A percentile compares a stretch with the other conserved stretches of the same genome.
These are phyloP conservation scores for Pterocarpus santalinus DNA, from an alignment of 306 rosid genomes.

Conservation along the genomic window DNA sequence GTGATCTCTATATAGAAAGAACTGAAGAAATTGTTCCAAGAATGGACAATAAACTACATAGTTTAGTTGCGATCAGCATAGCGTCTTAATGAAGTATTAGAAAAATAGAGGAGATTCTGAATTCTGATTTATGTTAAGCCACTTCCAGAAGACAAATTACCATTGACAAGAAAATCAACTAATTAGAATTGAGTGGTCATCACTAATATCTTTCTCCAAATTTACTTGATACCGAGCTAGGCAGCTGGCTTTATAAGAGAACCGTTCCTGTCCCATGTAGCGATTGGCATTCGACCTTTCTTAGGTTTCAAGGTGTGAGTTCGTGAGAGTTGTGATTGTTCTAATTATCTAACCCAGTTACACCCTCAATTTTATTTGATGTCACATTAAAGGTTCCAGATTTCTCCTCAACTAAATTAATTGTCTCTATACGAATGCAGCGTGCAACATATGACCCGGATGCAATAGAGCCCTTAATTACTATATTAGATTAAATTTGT, in stretches of 20 bases:
- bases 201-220: not conserved
- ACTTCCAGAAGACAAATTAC: not conserved
- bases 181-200: not conserved
- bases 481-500: not conserved
- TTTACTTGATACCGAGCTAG: not conserved
- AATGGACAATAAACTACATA: not conserved
- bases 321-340: not conserved
- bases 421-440: not conserved
- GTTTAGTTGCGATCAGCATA: not conserved
- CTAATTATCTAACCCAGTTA: not conserved
- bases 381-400: constrained; percentile 4
- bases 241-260: not conserved
- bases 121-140: not conserved
- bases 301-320: not conserved
- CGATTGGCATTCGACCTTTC: not conserved
- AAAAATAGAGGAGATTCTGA: not conserved
- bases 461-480: not conserved
- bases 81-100: not conserved
- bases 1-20: not conserved
- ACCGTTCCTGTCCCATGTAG: not conserved
- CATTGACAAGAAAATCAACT: not conserved
- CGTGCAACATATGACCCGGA: not conserved
- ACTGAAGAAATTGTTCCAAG: not conserved
- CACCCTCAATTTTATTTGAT: constrained; percentile 11
- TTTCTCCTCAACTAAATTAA: constrained; percentile 3